Evolutionary conservation across 148 eudicot genomes (phyloP), one percentile per base, ranked within the genome.

Genomic region (Rhododendron vialii): DNA sequence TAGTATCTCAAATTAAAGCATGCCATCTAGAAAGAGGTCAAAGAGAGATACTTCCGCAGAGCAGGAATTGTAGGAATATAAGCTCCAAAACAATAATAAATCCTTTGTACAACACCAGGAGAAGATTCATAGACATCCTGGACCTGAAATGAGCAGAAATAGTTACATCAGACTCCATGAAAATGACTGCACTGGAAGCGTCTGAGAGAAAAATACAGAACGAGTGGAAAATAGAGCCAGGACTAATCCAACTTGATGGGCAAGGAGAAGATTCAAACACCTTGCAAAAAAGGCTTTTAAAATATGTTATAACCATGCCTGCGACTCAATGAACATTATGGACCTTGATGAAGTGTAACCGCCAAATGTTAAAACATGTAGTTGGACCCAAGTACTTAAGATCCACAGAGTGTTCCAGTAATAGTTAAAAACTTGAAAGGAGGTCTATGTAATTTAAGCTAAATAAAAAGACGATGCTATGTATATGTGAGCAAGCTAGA

Each of bases 31-130:
- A 24, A 41, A 78, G 77, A 85, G 78, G 71, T 61, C 77, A 41
- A 84, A 87, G 80, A 81, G 61, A 33, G 48, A 61, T 94, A 95
- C 99, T 95, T 97, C 86, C 93, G 94, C 26, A 95, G 87, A 85
- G 95, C 90, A 82, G 98, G 98, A 84, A 97, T 92, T 18, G 94
- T 84, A 73, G 98, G 98, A 76, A 94, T 87, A 86, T 90, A 83
- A 83, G 93, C 98, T 82, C 92, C 98, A 88, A 93, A 97, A 90
- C 91, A 93, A 86, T 84, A 92, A 79, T 86, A 87, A 63, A 97
- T 87, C 89, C 99, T 93, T 84, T 93, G 87, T 53, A 89, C 81
- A 80, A 92, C 98, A 88, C 81, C 82, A 75, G 98, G 96, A 84
- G 89, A 90, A 69, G 89, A 87, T 79, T 92, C 90, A 83, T 82